Percentiles rank a stretch among this genome's conserved stretches.
phyloP scores from a whole-genome alignment of 2,329 filamentous ascomycete genomes.

The Ophiostoma tasmaniense region DNA sequence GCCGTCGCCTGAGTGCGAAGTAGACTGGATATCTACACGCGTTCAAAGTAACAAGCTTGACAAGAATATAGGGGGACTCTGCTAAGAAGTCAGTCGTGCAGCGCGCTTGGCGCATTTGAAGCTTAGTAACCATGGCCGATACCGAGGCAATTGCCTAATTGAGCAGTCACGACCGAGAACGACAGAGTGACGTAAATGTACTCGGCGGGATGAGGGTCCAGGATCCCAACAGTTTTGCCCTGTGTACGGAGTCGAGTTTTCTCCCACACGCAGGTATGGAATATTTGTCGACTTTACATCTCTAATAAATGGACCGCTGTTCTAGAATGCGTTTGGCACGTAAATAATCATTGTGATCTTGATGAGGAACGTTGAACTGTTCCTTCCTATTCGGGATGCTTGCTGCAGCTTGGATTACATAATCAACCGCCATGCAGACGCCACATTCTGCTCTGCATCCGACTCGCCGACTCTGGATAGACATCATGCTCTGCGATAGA shows the following conservation, averaged over 20 bases:
- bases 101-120: background rate
- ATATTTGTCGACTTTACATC: background rate
- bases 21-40: too few relatives aligned
- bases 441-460: background rate
- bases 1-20: too few relatives aligned
- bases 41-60: too few relatives aligned
- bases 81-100: background rate
- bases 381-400: background rate
- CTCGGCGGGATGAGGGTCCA: background rate
- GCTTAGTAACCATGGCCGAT: background rate
- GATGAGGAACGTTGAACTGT: background rate
- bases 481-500: too few relatives aligned
- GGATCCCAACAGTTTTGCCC: background rate
- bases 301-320: background rate
- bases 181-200: background rate
- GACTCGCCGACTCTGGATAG: background rate
- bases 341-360: background rate
- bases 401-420: background rate
- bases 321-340: background rate
- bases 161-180: slow-evolving; percentile 1
- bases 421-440: background rate
- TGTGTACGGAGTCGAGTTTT: background rate
- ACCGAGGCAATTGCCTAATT: slow-evolving; percentile 4
- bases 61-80: too few relatives aligned
- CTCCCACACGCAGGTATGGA: background rate